A percentile compares a stretch with the other conserved stretches of the same genome.
Conservation (phyloP, 2,329 filamentous ascomycete species). For the Shiraia sp. region DNA sequence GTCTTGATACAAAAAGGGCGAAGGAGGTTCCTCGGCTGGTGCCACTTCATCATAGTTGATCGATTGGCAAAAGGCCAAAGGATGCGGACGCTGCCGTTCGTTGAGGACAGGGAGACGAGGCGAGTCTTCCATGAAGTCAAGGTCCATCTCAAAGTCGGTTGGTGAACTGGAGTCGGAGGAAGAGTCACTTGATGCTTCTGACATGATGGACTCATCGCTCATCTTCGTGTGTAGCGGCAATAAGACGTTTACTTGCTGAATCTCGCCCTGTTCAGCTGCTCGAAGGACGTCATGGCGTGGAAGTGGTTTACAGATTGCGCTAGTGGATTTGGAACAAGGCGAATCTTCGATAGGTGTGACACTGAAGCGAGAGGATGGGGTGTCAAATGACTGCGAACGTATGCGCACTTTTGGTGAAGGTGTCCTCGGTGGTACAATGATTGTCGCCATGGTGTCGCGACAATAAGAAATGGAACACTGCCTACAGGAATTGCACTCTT, state of each 20-base stretch:
- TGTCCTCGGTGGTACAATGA: conserved; percentile 32
- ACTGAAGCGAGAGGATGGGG: conserved; percentile 34
- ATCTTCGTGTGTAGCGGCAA: conserved; percentile 36
- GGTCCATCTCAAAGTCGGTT: conserved; percentile 17
- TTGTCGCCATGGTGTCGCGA: conserved; percentile 22
- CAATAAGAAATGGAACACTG: not conserved
- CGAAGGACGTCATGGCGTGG: conserved; percentile 27
- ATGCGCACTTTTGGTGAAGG: conserved; percentile 43
- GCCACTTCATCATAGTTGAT: conserved; percentile 3
- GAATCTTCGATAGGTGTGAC: conserved; percentile 38
- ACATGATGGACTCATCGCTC: conserved; percentile 37
- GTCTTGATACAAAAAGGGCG: conserved; percentile 37
- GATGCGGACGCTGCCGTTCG: conserved; percentile 14
- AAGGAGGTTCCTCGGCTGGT: conserved; percentile 12
- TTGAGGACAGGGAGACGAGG: conserved; percentile 2
- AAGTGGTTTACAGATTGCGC: conserved; percentile 24
- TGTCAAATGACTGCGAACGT: conserved; percentile 42
- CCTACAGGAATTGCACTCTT: not conserved
- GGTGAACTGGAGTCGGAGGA: conserved; percentile 31
- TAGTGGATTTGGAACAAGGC: conserved; percentile 42
- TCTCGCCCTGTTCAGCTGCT: conserved; percentile 14
- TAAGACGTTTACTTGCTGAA: conserved; percentile 14
- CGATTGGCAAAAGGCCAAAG: conserved; percentile 13
- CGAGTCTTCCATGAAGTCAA: conserved; percentile 9
- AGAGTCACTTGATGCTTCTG: conserved; percentile 21